Conservation (phyloP, 805 yeast genomes). For the Ogataea trehaloabstinens region DNA sequence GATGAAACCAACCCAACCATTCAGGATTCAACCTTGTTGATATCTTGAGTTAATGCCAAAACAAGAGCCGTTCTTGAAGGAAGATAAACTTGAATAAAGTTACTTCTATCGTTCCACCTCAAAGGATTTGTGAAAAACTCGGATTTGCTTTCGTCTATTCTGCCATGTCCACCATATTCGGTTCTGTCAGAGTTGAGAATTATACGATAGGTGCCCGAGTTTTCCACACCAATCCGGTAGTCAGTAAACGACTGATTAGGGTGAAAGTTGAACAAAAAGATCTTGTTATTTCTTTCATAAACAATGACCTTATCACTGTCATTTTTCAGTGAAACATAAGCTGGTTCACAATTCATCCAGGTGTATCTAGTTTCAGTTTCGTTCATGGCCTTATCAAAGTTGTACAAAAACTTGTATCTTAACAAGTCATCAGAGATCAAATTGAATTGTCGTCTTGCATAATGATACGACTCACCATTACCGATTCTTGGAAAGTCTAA, state of each 20-base stretch:
- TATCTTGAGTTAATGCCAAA: conserved; percentile 43
- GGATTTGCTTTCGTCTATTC: conserved; percentile 56
- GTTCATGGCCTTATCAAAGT: conserved; percentile 88
- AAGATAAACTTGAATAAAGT: conserved; percentile 73
- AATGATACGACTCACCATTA: conserved; percentile 83
- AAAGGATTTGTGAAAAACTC: conserved; percentile 70
- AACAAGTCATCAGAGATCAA: conserved; percentile 75
- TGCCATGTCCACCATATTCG: conserved; percentile 77
- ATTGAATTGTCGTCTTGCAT: conserved; percentile 94
- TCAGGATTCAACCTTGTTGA: conserved; percentile 12
- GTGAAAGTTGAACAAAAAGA: conserved; percentile 89
- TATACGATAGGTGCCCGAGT: conserved; percentile 70
- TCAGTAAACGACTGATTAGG: conserved; percentile 80
- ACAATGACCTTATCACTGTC: conserved; percentile 86
- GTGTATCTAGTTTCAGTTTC: conserved; percentile 64
- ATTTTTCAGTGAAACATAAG: conserved; percentile 84
- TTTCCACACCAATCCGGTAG: conserved; percentile 87
- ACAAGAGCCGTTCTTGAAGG: conserved; percentile 76
- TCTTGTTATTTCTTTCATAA: conserved; percentile 80
- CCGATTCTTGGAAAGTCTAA: conserved; percentile 93
- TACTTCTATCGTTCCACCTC: conserved; percentile 75
- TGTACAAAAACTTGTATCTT: conserved; percentile 73
- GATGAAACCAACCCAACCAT: background rate
- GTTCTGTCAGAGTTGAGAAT: conserved; percentile 71
- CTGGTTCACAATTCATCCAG: conserved; percentile 70